Conservation (phyloP, 2,329 filamentous ascomycete species). For the Aureobasidium sp. region DNA sequence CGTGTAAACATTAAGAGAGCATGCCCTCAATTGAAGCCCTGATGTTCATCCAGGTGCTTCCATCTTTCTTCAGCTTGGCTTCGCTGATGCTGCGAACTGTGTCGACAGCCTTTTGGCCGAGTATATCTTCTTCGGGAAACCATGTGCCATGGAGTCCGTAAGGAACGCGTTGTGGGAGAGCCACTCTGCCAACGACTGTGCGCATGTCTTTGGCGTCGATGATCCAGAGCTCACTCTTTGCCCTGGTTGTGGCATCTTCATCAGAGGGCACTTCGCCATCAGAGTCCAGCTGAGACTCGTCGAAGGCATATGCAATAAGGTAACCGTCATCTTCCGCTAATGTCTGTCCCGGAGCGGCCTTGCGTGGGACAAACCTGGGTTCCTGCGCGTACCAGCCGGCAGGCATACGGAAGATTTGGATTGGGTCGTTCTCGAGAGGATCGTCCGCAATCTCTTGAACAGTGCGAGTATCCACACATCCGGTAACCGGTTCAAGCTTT, state of each 20-base stretch:
- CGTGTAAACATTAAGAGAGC: constrained; percentile 15
- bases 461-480: constrained; percentile 52
- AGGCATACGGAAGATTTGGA: constrained; percentile 55
- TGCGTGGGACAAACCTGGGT: constrained; percentile 52
- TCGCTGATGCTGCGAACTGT: constrained; percentile 21
- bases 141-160: constrained; percentile 60
- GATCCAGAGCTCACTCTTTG: constrained; percentile 58
- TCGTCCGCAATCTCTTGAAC: constrained; percentile 45
- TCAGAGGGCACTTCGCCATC: constrained; percentile 29
- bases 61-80: constrained; percentile 17
- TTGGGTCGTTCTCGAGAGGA: constrained; percentile 39
- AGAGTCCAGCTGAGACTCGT: constrained; percentile 50
- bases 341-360: constrained; percentile 5
- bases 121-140: constrained; percentile 48
- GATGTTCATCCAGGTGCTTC: constrained; percentile 23
- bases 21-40: constrained; percentile 23
- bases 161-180: constrained; percentile 57
- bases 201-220: constrained; percentile 57
- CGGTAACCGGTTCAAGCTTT: constrained; percentile 40
- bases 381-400: constrained; percentile 57
- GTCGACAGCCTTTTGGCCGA: constrained; percentile 36
- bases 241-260: constrained; percentile 24
- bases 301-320: constrained; percentile 61
- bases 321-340: constrained; percentile 57
- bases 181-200: constrained; percentile 49